Evolutionary conservation across 768 basidiomycete species (phyloP), one percentile per base, ranked within the genome.

Genomic region (Coprinellus micaceus): DNA sequence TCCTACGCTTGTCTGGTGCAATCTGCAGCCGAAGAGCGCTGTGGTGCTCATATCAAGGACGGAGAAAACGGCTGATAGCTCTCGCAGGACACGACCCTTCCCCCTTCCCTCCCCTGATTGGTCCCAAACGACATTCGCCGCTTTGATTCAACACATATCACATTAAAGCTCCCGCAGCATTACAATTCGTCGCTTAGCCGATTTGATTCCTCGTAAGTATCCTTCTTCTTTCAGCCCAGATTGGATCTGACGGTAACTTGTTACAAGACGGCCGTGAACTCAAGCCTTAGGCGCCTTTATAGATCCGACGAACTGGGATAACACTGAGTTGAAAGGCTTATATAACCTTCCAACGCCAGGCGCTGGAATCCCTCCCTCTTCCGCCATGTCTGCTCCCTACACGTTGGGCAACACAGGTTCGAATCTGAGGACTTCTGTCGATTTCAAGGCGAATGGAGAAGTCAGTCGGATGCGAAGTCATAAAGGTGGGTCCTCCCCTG

Each of bases 391-490:
- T 54, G 58, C 62, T 59, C 57, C 67, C 64, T 62, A 69, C 62
- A 64, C 64, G 28, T 55, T 64, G 37, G 41, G 10, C 9, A 37
- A n/a, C 54, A 58, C 68, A 47, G 62, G 67, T 63, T 54, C 68
- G 51, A 39, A 69, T 36, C 54, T 66, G 44, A 65, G 67, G 47
- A 64, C 65, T 58, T 59, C 67, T 9, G 64, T 74, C 52, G 72
- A 76, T 60, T 58, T 73, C 58, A 76, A 75, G 59, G 72, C 73
- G 36, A 76, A 75, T 61, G 75, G 74, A 52, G 72, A 75, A 67
- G 69, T 73, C 47, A 74, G 73, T 57, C 67, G 73, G 57, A 75
- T 76, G 73, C 69, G 75, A 51, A 75, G 67, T 57, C 75, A 76
- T 60, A 76, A 70, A 69, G 75, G 75, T 74, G 33, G 43, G 46